phyloP scores from a whole-genome alignment of 2,329 filamentous ascomycete genomes.

The Seiridium cupressi region DNA sequence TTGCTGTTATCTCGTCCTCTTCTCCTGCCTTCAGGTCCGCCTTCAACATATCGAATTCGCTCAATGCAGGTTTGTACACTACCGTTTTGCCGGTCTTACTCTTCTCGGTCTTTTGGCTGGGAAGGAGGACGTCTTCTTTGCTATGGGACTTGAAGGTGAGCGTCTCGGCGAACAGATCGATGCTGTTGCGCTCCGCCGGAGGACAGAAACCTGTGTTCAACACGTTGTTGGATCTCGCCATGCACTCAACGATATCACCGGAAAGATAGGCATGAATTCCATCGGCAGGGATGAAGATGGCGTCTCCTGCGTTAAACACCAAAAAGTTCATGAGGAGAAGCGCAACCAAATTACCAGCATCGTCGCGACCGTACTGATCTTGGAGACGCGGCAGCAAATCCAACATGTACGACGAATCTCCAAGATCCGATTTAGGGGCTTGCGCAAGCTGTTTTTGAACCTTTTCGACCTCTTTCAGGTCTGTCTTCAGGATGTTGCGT shows the following conservation, averaged over 20 bases:
- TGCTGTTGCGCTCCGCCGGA: conserved; percentile 58
- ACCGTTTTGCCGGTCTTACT: conserved; percentile 59
- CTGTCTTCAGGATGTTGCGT: conserved; percentile 51
- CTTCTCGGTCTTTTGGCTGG: conserved; percentile 43
- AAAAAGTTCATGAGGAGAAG: conserved; percentile 75
- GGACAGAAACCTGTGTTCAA: conserved; percentile 75
- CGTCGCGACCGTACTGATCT: conserved; percentile 60
- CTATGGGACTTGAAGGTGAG: conserved; percentile 65
- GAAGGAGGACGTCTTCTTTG: conserved; percentile 54
- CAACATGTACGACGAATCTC: conserved; percentile 54
- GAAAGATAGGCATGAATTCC: conserved; percentile 72
- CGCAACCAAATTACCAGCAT: conserved; percentile 68
- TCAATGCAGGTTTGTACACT: conserved; percentile 65
- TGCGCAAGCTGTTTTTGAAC: conserved; percentile 51
- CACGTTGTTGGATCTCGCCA: conserved; percentile 74
- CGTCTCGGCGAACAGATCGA: conserved; percentile 61
- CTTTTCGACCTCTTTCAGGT: conserved; percentile 48
- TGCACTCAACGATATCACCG: conserved; percentile 76
- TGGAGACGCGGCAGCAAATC: conserved; percentile 64
- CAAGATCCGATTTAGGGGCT: conserved; percentile 46
- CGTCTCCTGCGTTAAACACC: conserved; percentile 61
- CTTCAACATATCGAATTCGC: conserved; percentile 69
- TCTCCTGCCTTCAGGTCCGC: conserved; percentile 56
- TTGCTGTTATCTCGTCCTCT: conserved; percentile 52
- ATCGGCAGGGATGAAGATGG: conserved; percentile 70